Base-by-base conservation (phyloP, 495 filamentous ascomycete species). In the Tuber borchii region DNA sequence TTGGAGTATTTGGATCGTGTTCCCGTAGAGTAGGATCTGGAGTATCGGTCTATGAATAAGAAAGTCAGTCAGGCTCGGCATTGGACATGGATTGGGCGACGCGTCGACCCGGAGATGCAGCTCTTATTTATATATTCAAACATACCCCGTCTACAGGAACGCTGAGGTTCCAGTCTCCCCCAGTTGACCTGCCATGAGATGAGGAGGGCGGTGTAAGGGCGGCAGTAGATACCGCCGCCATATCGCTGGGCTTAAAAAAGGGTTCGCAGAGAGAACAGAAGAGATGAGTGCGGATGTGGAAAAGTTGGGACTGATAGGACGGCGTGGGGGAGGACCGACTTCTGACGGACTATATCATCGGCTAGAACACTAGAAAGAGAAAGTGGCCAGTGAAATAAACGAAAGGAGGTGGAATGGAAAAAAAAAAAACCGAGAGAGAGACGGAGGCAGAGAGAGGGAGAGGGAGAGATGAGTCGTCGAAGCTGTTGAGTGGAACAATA, bases 111-210 rank as follows among this genome's bases (percentile, higher is more conserved):
- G 68, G 69, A 72, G 65, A 26, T 42, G 77, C 73, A 51, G 73
- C 44, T 34, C 19, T 37, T 37, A 37, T 37, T 31, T 10, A 31
- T 31, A 6, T 16, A 2, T 71, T 37, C 2, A 16, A 46, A 82
- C 80, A 71, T 81, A 82, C 80, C 80, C 80, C 80, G 74, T 82
- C 80, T 82, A 82, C 81, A 76, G 80, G 80, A 74, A 82, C 80
- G 79, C 80, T 82, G 71, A 79, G 81, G 48, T 82, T 71, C 80
- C 80, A 82, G 70, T 82, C 80, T 73, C 76, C 80, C 73, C 80
- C 75, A 73, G 76, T 74, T 71, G 71, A 76, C 80, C 73, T 82
- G n/a, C 80, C 80, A 72, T 81, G 80, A 61, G 80, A 82, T 70
- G 80, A 82, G 61, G 80, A 81, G 31, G 80, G 80, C 40, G 80